Percentiles rank a stretch among this genome's conserved stretches.
Conservation (phyloP, 805 yeast genomes). For the Candida peoriensis region DNA sequence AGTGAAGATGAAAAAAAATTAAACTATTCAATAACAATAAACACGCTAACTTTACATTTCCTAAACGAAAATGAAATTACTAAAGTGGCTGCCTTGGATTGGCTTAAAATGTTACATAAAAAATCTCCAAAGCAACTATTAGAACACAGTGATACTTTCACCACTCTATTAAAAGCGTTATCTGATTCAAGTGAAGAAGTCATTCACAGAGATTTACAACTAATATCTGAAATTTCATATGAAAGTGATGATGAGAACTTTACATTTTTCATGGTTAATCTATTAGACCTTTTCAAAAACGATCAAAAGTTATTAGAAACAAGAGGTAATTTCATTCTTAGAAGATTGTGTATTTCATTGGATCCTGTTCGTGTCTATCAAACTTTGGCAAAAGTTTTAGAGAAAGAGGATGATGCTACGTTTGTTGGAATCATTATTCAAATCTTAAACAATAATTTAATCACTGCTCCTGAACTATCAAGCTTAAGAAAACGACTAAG, state of each 20-base stretch:
- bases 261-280: slow-evolving; percentile 64
- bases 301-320: slow-evolving; percentile 64
- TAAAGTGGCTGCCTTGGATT: slow-evolving; percentile 77
- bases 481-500: slow-evolving; percentile 64
- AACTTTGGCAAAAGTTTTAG: slow-evolving; percentile 71
- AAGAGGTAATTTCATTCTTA: slow-evolving; percentile 76
- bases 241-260: slow-evolving; percentile 74
- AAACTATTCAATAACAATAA: slow-evolving; percentile 58
- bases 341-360: slow-evolving; percentile 77
- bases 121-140: slow-evolving; percentile 57
- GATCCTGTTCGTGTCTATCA: slow-evolving; percentile 81
- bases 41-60: slow-evolving; percentile 67
- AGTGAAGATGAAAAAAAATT: slow-evolving; percentile 27
- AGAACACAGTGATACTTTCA: slow-evolving; percentile 59
- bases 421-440: slow-evolving; percentile 82
- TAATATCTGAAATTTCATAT: slow-evolving; percentile 66
- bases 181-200: slow-evolving; percentile 72
- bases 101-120: slow-evolving; percentile 79
- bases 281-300: slow-evolving; percentile 62
- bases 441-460: slow-evolving; percentile 76
- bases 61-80: slow-evolving; percentile 75
- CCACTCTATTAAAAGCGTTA: slow-evolving; percentile 70
- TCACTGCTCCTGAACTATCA: slow-evolving; percentile 79
- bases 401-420: slow-evolving; percentile 51
- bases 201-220: slow-evolving; percentile 63